Base-by-base conservation (phyloP, 805 yeast genomes). In the Cyberlindnera lachancei region DNA sequence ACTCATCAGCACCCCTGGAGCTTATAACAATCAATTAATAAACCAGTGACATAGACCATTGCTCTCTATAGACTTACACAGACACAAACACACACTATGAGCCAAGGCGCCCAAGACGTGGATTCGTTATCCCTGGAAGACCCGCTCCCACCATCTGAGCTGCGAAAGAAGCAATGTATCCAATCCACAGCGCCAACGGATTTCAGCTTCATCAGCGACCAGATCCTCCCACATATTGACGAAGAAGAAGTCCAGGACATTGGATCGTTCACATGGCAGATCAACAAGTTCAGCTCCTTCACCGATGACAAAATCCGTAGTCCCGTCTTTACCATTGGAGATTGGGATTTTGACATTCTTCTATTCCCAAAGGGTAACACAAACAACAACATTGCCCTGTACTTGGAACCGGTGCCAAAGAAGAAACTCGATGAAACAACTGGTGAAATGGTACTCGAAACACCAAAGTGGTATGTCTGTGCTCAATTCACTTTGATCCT, bases 401-500 rank as follows among this genome's bases (percentile, higher is more conserved):
- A 86, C 54, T 60, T 92, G 40, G 95, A 86, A 46, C 92, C 95
- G 0, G 70, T 73, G 11, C 55, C 56, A 23, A 45, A 50, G 21
- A 36, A 45, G n/a, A 47, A 54, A 18, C 22, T 30, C 3, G 37
- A 41, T 25, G 51, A 42, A 3, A 55, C 52, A 10, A 51, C 55
- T 5, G 44, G 47, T 5, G 58, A 48, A 13, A 54, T 43, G 38
- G 58, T 38, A 14, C 49, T 50, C 3, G 49, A 41, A n/a, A 59
- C 61, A 35, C 66, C 70, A 3, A 71, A 73, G 35, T 87, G 95
- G 95, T 76, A 77, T 35, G 79, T 75, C n/a, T 87, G 96, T 59
- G 94, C 92, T 3, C 94, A 87, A 48, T 92, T 92, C 58, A 83
- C 83, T 4, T 68, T 92, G 25, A 81, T 79, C 30, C 64, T 85